Base-by-base conservation (phyloP, 75 land plant species). In the Ceratopteris richardii region DNA sequence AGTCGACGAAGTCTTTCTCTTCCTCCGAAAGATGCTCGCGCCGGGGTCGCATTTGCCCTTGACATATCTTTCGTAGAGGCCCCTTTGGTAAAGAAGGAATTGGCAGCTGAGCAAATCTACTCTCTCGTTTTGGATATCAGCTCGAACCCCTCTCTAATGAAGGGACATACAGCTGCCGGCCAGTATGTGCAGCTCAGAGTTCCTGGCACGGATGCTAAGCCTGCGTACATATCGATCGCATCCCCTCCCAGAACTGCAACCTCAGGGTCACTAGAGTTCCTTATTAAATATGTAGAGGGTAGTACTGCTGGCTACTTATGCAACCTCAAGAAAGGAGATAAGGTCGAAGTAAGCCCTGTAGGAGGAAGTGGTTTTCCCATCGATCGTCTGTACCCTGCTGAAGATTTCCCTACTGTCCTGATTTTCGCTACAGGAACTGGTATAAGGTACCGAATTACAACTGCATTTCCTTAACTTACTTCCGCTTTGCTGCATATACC, bases 351-450 rank as follows among this genome's bases (percentile, higher is more conserved):
- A 26, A 83, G 84, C 56, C 74, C 42, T 39, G 93, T 76, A 0
- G 77, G 87, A 84, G 99, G 99, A 26, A 77, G 69, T 14, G 99
- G 99, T 1, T 95, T 90, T 51, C 62, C 70, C 43, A 17, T 82
- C 14, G 76, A 69, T 16, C 41, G 59, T 36, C 78, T 95, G 22
- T 63, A 71, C 31, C 87, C 90, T 58, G 71, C 90, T 0, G 78
- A 84, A 46, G 60, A 39, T 1, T 82, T 52, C 33, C 54, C 58
- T 0, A 78, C 88, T 19, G 82, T 95, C 21, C 50, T 95, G 42
- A 67, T 90, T 46, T 87, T 95, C 43, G 99, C 97, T 50, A 90
- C 99, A 7, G 99, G 93, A 47, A 80, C 93, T 44, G 99, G 99
- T 29, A 90, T 90, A 60, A 95, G 96, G 95, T 93, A 31, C 37